Conservation (phyloP, 2,329 filamentous ascomycete species). For the Neofusicoccum kwambonambiense region DNA sequence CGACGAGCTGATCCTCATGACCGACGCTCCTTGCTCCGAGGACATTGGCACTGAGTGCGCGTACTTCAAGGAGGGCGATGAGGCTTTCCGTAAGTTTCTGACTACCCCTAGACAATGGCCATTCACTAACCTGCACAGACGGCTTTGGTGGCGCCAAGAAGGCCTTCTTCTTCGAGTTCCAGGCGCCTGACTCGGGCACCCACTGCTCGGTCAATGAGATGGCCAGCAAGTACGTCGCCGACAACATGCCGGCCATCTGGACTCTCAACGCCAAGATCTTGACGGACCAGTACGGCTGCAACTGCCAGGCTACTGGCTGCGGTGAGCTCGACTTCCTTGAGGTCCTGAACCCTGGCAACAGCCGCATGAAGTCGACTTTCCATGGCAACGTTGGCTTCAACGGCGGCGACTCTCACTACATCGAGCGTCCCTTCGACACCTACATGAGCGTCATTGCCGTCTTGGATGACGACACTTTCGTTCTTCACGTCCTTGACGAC, state of each 20-base stretch:
- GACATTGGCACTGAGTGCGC: constrained; percentile 16
- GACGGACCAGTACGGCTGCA: constrained; percentile 71
- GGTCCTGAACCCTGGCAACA: constrained; percentile 64
- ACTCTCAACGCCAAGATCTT: constrained; percentile 72
- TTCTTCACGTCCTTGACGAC: constrained; percentile 51
- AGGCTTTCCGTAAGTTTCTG: constrained; percentile 16
- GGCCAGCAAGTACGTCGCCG: constrained; percentile 30
- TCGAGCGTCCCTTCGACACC: constrained; percentile 60
- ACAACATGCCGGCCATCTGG: constrained; percentile 66
- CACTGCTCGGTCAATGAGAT: constrained; percentile 41
- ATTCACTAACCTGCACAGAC: constrained; percentile 44
- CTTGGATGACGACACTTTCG: constrained; percentile 32
- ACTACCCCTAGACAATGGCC: not conserved
- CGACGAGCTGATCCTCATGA: constrained; percentile 37
- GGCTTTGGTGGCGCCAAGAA: constrained; percentile 70
- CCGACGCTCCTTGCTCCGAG: constrained; percentile 41
- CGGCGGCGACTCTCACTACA: constrained; percentile 70
- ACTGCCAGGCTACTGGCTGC: constrained; percentile 69
- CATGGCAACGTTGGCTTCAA: constrained; percentile 57
- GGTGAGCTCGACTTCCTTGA: constrained; percentile 77
- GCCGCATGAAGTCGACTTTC: constrained; percentile 67
- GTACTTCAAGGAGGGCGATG: constrained; percentile 17
- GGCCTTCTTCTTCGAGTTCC: constrained; percentile 71
- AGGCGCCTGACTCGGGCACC: constrained; percentile 64
- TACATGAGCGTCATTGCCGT: constrained; percentile 61